Evolutionary conservation across 257 asterid genomes (phyloP).

Genomic region (Ballota nigra): DNA sequence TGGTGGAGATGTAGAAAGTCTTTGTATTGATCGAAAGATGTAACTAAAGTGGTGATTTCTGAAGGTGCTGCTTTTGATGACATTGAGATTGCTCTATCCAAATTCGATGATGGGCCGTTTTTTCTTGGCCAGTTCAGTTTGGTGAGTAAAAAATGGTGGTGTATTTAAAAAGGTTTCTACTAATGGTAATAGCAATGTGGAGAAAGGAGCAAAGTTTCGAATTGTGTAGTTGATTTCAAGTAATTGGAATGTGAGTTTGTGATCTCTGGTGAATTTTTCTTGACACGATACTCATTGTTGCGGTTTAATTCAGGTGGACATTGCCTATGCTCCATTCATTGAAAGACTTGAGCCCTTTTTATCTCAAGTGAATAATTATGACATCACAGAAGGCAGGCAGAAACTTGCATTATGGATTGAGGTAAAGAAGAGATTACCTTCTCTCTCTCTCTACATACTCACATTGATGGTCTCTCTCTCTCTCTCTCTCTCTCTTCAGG

Average conservation of each 20-base stretch:
- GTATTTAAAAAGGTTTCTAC: background rate
- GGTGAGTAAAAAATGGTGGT: slow-evolving; percentile 36
- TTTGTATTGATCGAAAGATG: slow-evolving; percentile 6
- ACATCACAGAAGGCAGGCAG: slow-evolving; percentile 58
- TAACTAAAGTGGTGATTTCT: slow-evolving; percentile 9
- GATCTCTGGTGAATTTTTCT: background rate
- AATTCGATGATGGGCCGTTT: slow-evolving; percentile 67
- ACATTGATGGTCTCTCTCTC: background rate
- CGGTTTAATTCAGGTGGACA: slow-evolving; percentile 57
- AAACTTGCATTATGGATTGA: slow-evolving; percentile 66
- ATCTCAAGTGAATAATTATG: slow-evolving; percentile 54
- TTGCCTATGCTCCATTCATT: slow-evolving; percentile 71
- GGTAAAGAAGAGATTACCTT: slow-evolving; percentile 33
- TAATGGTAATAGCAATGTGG: background rate
- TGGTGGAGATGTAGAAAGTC: background rate
- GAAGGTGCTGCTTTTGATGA: slow-evolving; percentile 60
- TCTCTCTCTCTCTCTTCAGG: slow-evolving; percentile 34
- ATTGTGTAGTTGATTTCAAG: slow-evolving; percentile 1
- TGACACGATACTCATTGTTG: background rate
- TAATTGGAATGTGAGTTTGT: background rate
- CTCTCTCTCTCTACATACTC: background rate
- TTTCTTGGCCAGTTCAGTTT: slow-evolving; percentile 82
- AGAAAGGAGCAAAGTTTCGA: background rate
- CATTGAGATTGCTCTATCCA: slow-evolving; percentile 69
- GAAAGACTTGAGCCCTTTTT: slow-evolving; percentile 65